Conservation (phyloP, 192 early-diverging fungal genomes). For the Haplosporangium gracile region DNA sequence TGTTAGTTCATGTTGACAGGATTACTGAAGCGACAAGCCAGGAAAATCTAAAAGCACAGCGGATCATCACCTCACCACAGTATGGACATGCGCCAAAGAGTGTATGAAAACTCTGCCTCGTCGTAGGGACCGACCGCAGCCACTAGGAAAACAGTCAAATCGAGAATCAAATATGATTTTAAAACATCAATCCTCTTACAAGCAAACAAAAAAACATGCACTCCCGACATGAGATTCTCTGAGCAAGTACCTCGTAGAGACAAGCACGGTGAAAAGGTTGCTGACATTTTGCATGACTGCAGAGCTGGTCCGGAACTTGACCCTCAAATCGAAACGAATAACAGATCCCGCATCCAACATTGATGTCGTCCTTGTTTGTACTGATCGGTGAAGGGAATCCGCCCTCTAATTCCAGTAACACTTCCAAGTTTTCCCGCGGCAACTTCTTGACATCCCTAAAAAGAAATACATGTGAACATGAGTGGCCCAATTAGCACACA, state of each 20-base stretch:
- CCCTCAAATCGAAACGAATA: constrained; percentile 49
- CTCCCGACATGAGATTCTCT: background rate
- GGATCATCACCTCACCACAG: constrained; percentile 31
- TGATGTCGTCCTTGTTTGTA: constrained; percentile 40
- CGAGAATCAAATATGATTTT: background rate
- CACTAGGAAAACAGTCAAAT: constrained; percentile 16
- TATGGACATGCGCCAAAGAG: constrained; percentile 52
- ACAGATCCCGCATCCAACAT: constrained; percentile 53
- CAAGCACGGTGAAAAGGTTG: constrained; percentile 37
- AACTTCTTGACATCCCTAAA: constrained; percentile 26
- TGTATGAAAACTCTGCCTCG: constrained; percentile 50
- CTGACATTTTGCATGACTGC: constrained; percentile 45
- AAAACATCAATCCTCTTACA: background rate
- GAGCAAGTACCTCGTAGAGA: constrained; percentile 36
- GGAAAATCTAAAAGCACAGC: background rate
- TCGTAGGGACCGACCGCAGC: constrained; percentile 38
- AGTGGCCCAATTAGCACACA: background rate
- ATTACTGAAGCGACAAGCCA: background rate
- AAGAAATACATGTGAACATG: background rate
- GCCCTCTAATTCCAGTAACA: constrained; percentile 23
- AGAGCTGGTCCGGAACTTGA: constrained; percentile 47
- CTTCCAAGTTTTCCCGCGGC: constrained; percentile 38
- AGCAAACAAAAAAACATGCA: background rate
- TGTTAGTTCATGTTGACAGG: background rate
- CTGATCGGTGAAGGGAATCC: constrained; percentile 43